Base-by-base conservation (phyloP, 495 filamentous ascomycete genomes). In the Letharia lupina region DNA sequence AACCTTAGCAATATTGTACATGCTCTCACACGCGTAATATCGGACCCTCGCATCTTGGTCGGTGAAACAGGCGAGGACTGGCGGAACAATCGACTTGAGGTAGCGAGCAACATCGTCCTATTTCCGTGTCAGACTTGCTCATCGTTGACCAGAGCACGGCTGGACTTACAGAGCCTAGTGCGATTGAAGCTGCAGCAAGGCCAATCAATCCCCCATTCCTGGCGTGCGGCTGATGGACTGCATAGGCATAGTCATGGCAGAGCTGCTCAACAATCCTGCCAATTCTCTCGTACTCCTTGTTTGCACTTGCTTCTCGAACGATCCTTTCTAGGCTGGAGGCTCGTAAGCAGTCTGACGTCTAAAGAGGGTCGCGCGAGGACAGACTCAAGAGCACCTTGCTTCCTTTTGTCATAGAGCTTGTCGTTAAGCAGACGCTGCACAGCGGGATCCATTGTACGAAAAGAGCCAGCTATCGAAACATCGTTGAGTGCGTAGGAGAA, bases 1-100 rank as follows among this genome's bases (percentile, higher is more conserved):
- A 12, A 98, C 94, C 79, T 98, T 98, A 68, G 95, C 92, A 72
- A 99, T 98, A 72, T 99, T 99, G 75, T 99, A 99, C 95, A 99
- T 99, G 77, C 92, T 94, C 82, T 99, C 95, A 78, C 95, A 99
- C 58, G 95, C 95, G 76, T 99, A 99, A 75, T 99, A 99, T 63
- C 95, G 86, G 23, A 99, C 95, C 61, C 95, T 83, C 31, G 95
- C 95, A 87, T 99, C 95, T 79, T 98, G 94, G 71, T 99, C 95
- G 31, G 88, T 88, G 75, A 99, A 99, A 79, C 95, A 99, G 60
- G 95, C 95, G n/a, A 99, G 83, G 8, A 99, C 95, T 28, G 95
- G 95, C 28, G 94, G 92, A 6, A 99, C 93, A 64, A 99, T 96
- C 65, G 91, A 84, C 74, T 90, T 87, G 54, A 99, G 82, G 72